Base-by-base conservation (phyloP, 345 rosid species). In the Acer campestre region DNA sequence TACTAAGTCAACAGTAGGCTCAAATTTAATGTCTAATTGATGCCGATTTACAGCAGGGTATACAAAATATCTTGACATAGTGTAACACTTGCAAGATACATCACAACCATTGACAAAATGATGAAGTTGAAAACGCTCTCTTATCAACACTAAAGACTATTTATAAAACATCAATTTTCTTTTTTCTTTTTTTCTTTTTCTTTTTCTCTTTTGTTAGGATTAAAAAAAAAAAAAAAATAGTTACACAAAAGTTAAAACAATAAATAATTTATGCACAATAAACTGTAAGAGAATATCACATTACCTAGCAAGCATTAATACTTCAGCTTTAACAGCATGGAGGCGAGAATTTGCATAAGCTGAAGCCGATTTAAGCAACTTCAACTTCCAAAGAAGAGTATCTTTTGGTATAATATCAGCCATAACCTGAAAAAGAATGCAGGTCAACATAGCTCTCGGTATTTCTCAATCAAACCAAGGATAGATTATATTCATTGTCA, bases 271-370 rank as follows among this genome's bases (percentile, higher is more conserved):
- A 42, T 9, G 46, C 46, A 42, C 2, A 8, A 7, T 42, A 1
- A 27, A 72, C 2, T n/a, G 75, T 11, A 61, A 49, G 25, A 74
- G 66, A 72, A 48, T 70, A 61, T 59, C 10, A 56, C 20, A 17
- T 35, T 62, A 93, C 97, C 97, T 88, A 29, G 91, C 90, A 38
- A 93, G 93, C 75, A 94, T 64, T 71, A 94, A 87, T 46, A 88
- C 92, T 89, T 94, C 94, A 8, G 98, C 97, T 81, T 85, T 82
- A 77, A 94, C 91, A 68, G 97, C 95, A 80, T 94, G 91, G 66
- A 94, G 88, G 44, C 89, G 92, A 53, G 98, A 90, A 87, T 94
- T 91, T 40, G 94, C 82, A 85, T 90, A 93, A 72, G 92, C 88
- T 67, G 90, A 82, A 35, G 87, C 95, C 10, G 90, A 71, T 81